Conservation (phyloP, 2,329 filamentous ascomycete genomes). For the Arachnomyces sp. region DNA sequence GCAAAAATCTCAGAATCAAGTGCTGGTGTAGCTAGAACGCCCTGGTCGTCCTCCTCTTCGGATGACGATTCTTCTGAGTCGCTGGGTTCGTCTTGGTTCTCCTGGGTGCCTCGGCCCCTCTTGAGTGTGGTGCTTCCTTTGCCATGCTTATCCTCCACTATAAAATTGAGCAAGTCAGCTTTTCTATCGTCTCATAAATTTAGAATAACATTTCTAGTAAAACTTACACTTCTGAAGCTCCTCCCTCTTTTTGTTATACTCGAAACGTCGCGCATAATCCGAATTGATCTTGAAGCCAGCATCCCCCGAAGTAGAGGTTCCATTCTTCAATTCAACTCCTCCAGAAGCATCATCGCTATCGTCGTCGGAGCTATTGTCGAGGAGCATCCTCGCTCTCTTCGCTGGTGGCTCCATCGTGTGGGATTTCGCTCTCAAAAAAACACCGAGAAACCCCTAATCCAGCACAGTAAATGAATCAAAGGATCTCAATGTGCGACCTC, state of each 20-base stretch:
- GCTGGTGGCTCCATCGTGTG: slow-evolving; percentile 35
- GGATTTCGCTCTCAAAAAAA: slow-evolving; percentile 5
- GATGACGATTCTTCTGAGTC: slow-evolving; percentile 55
- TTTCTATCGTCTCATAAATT: not conserved
- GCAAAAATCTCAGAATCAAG: slow-evolving; percentile 81
- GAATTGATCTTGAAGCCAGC: slow-evolving; percentile 71
- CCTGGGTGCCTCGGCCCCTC: slow-evolving; percentile 31
- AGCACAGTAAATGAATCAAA: not conserved
- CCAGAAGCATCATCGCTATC: slow-evolving; percentile 33
- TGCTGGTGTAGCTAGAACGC: slow-evolving; percentile 73
- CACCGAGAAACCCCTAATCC: too few relatives aligned
- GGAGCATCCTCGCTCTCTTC: slow-evolving; percentile 33
- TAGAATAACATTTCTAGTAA: not conserved
- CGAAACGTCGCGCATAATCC: slow-evolving; percentile 80
- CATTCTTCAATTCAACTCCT: slow-evolving; percentile 25
- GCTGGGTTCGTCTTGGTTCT: slow-evolving; percentile 43
- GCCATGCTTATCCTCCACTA: slow-evolving; percentile 83
- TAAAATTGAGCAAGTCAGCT: not conserved
- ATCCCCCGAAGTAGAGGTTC: slow-evolving; percentile 22
- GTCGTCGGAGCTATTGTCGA: slow-evolving; percentile 32
- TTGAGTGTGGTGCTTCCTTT: slow-evolving; percentile 34
- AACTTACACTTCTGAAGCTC: slow-evolving; percentile 54
- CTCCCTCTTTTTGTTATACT: slow-evolving; percentile 95
- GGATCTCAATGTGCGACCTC: slow-evolving; percentile 5
- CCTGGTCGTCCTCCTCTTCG: slow-evolving; percentile 84